Base-by-base conservation (phyloP, 2,329 filamentous ascomycete species). In the Cladorrhinum sp. region DNA sequence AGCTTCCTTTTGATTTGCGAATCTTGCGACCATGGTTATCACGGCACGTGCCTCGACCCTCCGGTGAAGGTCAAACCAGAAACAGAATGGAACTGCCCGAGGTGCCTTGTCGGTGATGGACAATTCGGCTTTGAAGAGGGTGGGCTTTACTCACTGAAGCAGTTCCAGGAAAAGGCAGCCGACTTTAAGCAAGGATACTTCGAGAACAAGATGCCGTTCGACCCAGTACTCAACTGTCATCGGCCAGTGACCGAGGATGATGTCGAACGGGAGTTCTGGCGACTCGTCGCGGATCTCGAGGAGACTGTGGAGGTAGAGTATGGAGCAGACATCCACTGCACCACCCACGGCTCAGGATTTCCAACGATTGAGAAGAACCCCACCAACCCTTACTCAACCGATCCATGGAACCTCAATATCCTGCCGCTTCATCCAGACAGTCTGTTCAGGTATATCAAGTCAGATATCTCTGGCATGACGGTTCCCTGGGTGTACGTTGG, bases 401-500 rank as follows among this genome's bases (percentile, higher is more conserved):
- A 98, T 74, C 90, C 91, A 0, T 99, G 95, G 95, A 99, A 99
- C 68, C 80, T 99, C 59, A 99, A 96, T 69, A 87, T 96, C 52
- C 82, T 98, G 62, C 95, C 95, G 0, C 86, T 98, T 57, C 88
- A 96, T 66, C 86, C 89, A 1, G 94, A 98, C 57, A 97, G 93
- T 53, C 80, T 99, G 1, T 99, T 99, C 79, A 86, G 94, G 54
- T 91, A 99, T 69, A 98, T 99, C 80, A 98, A 98, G 74, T 92
- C 94, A 0, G 95, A 99, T 71, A 96, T 99, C 57, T 98, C 95
- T 1, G 95, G 95, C 39, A 99, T 99, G 95, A 99, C 95, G 0
- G 94, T 99, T 7, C 95, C 95, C 0, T 99, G 95, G 95, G 86
- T 99, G 2, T 99, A 99, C 72, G 95, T 99, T 3, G 95, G 95